Evolutionary conservation across 2,329 filamentous ascomycete genomes (phyloP).

Genomic region (Hypoxylon sp.): DNA sequence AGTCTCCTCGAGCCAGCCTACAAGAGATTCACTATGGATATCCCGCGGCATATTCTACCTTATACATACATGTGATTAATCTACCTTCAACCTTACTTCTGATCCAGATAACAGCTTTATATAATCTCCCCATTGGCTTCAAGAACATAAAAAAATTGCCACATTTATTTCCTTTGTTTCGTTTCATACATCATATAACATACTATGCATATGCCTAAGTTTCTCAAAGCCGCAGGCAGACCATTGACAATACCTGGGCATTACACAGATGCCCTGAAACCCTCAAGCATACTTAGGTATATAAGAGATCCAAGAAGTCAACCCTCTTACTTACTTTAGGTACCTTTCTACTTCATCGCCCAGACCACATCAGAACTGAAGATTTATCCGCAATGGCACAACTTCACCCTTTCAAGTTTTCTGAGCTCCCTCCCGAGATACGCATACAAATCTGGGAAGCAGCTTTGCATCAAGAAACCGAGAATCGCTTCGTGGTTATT

Average conservation of each 20-base stretch:
- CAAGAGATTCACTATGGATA: slow-evolving; percentile 44
- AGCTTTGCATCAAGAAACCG: slow-evolving; percentile 18
- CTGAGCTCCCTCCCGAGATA: slow-evolving; percentile 24
- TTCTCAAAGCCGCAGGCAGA: neutral
- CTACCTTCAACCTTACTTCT: neutral
- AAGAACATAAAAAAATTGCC: neutral
- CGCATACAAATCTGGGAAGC: slow-evolving; percentile 18
- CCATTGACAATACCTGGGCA: neutral
- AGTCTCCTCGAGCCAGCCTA: slow-evolving; percentile 46
- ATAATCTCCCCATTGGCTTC: slow-evolving; percentile 1
- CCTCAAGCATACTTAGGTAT: neutral
- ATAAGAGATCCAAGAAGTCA: neutral
- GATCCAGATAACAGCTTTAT: no score
- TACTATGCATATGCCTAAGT: neutral
- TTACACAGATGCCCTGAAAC: neutral
- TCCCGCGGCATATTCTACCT: slow-evolving; percentile 7
- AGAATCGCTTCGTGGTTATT: slow-evolving; percentile 16
- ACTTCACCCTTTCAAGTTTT: slow-evolving; percentile 17
- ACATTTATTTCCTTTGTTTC: neutral
- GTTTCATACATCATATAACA: neutral
- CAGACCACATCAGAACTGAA: slow-evolving; percentile 9
- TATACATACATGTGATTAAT: slow-evolving; percentile 25
- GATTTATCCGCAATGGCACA: slow-evolving; percentile 26
- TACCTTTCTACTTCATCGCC: neutral
- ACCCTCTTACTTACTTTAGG: neutral